Percentiles rank a stretch among this genome's conserved stretches.
These are phyloP conservation scores for Acanthamoeba sp. DNA, from an alignment of 208 protist genomes.

Conservation along the genomic window DNA sequence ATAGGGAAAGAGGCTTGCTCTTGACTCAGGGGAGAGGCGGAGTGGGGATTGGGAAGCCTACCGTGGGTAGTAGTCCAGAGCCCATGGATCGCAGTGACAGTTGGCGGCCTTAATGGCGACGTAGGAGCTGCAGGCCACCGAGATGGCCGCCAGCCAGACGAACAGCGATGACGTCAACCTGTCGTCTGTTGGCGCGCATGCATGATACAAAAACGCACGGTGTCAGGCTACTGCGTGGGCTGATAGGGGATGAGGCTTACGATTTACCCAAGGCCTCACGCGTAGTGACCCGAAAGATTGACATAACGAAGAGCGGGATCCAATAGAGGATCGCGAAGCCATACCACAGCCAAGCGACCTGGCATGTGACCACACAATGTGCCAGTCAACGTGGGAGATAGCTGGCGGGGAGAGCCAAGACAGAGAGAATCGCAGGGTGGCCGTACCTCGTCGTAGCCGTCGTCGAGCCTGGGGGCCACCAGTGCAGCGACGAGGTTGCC, in stretches of 20 bases:
- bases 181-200: neutral
- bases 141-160: slow-evolving; percentile 42
- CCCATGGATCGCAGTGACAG: slow-evolving; percentile 53
- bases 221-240: too few relatives aligned
- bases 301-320: slow-evolving; percentile 46
- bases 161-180: slow-evolving; percentile 41
- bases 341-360: slow-evolving; percentile 64
- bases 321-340: slow-evolving; percentile 43
- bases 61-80: slow-evolving; percentile 17
- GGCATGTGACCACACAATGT: neutral
- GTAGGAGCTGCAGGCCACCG: slow-evolving; percentile 33
- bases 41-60: neutral
- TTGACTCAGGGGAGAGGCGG: neutral
- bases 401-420: neutral
- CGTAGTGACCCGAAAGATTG: neutral
- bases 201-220: neutral
- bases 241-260: too few relatives aligned
- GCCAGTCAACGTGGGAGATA: neutral
- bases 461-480: slow-evolving; percentile 12
- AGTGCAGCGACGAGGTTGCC: slow-evolving; percentile 37
- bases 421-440: neutral
- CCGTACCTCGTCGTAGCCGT: slow-evolving; percentile 42
- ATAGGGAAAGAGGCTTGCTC: too few relatives aligned
- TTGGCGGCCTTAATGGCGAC: neutral
- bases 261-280: slow-evolving; percentile 19